These are phyloP conservation scores for Macrophomina phaseolina DNA, from an alignment of 2,329 filamentous ascomycete species.

Conservation along the genomic window DNA sequence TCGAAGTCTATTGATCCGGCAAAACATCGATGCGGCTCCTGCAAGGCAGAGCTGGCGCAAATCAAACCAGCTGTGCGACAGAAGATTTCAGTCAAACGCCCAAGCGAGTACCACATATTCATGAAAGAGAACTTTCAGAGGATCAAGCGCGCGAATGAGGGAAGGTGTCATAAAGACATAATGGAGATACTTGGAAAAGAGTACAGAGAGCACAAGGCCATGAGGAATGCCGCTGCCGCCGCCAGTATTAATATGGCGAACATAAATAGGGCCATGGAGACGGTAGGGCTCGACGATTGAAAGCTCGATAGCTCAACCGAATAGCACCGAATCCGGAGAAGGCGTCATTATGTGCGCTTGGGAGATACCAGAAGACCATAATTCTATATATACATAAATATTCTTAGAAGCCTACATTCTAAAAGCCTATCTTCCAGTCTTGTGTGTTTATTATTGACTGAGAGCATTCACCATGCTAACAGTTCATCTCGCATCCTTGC, in stretches of 20 bases:
- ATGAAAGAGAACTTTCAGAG: slow-evolving; percentile 72
- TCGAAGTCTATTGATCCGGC: slow-evolving; percentile 80
- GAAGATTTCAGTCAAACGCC: slow-evolving; percentile 34
- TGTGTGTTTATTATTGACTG: too few species aligned
- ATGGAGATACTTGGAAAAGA: slow-evolving; percentile 70
- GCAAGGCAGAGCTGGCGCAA: slow-evolving; percentile 72
- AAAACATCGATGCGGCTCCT: slow-evolving; percentile 77
- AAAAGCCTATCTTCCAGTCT: too few species aligned
- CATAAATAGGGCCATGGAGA: slow-evolving; percentile 26
- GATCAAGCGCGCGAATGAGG: slow-evolving; percentile 63
- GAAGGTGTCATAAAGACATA: slow-evolving; percentile 59
- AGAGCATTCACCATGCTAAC: too few species aligned
- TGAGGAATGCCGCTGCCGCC: neutral
- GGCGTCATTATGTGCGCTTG: too few species aligned
- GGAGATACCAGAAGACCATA: too few species aligned
- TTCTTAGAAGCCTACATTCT: too few species aligned
- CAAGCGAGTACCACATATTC: slow-evolving; percentile 62
- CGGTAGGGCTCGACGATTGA: slow-evolving; percentile 27
- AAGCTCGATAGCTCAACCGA: neutral
- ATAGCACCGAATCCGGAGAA: too few species aligned
- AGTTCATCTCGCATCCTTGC: too few species aligned
- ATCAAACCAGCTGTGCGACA: slow-evolving; percentile 66
- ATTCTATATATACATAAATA: too few species aligned
- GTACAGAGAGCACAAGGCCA: slow-evolving; percentile 61
- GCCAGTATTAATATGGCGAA: neutral